Evolutionary conservation across 2,329 filamentous ascomycete species (phyloP).

Genomic region (Dactylellina parvicollis): DNA sequence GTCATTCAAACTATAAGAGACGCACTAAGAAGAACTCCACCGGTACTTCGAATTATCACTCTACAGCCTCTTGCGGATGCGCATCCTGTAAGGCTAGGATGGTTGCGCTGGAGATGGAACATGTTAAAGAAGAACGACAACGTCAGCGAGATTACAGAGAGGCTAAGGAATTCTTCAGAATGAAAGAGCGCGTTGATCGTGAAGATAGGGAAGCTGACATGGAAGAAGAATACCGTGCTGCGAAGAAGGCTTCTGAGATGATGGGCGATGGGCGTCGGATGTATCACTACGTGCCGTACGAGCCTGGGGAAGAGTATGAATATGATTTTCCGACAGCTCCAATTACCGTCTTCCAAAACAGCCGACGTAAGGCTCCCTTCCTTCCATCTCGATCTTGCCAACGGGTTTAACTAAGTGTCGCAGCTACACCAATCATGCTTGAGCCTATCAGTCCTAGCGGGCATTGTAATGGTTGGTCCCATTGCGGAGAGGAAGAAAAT

Average conservation of each 20-base stretch:
- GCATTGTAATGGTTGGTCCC: neutral
- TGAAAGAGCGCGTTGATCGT: conserved; percentile 38
- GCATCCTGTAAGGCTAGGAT: conserved; percentile 43
- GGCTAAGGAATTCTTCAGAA: conserved; percentile 32
- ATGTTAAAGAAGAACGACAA: conserved; percentile 35
- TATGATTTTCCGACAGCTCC: conserved; percentile 16
- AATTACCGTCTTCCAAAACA: conserved; percentile 34
- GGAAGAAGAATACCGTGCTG: conserved; percentile 32
- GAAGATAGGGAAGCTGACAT: conserved; percentile 25
- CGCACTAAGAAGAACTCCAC: conserved; percentile 8
- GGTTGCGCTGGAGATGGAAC: conserved; percentile 41
- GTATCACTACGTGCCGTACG: neutral
- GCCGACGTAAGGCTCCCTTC: conserved; percentile 10
- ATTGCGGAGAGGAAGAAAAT: conserved; percentile 28
- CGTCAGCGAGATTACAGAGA: conserved; percentile 42
- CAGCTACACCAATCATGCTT: conserved; percentile 33
- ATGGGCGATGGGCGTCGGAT: neutral
- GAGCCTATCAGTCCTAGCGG: conserved; percentile 8
- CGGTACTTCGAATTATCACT: conserved; percentile 28
- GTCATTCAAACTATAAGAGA: conserved; percentile 1
- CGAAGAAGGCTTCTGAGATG: conserved; percentile 8
- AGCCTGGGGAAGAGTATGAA: conserved; percentile 12
- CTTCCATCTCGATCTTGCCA: neutral
- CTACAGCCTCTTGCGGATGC: conserved; percentile 26
- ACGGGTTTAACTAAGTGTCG: neutral